Evolutionary conservation across 805 yeast species (phyloP).

Genomic region (Metschnikowia reukaufii): DNA sequence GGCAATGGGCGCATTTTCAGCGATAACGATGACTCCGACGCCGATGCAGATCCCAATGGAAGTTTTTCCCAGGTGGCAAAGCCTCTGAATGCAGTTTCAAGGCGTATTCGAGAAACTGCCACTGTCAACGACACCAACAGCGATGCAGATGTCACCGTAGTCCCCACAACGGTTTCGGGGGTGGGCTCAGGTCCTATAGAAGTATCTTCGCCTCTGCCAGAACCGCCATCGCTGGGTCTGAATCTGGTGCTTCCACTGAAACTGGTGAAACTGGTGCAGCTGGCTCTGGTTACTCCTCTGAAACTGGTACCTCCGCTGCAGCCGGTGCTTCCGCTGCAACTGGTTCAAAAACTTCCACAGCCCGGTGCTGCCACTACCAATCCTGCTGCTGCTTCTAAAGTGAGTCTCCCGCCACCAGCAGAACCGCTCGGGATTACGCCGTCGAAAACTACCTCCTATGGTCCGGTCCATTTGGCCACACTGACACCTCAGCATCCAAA

Average conservation of each 20-base stretch:
- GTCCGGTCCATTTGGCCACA: conserved; percentile 1
- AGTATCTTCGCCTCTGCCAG: background rate
- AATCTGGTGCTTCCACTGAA: background rate
- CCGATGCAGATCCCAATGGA: conserved; percentile 4
- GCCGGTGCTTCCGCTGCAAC: too few species aligned
- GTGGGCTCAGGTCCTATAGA: background rate
- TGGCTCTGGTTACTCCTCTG: background rate
- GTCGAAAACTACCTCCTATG: background rate
- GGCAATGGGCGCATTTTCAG: conserved; percentile 4
- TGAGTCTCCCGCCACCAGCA: conserved; percentile 9
- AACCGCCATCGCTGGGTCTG: background rate
- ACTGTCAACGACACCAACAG: background rate
- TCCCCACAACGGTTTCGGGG: background rate
- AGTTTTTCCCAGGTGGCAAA: conserved; percentile 6
- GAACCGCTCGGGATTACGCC: conserved; percentile 1
- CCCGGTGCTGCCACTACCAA: too few species aligned
- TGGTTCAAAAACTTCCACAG: too few species aligned
- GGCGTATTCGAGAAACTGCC: background rate
- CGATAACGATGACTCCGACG: conserved; percentile 15
- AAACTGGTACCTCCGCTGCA: too few species aligned
- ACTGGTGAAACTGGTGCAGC: too few species aligned
- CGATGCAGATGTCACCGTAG: background rate
- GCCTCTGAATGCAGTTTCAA: background rate
- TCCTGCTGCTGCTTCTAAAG: background rate
- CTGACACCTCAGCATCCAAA: conserved; percentile 10